Evolutionary conservation across 371 early-diverging fungal genomes (phyloP).

Genomic region (Zopfochytrium polystomum): DNA sequence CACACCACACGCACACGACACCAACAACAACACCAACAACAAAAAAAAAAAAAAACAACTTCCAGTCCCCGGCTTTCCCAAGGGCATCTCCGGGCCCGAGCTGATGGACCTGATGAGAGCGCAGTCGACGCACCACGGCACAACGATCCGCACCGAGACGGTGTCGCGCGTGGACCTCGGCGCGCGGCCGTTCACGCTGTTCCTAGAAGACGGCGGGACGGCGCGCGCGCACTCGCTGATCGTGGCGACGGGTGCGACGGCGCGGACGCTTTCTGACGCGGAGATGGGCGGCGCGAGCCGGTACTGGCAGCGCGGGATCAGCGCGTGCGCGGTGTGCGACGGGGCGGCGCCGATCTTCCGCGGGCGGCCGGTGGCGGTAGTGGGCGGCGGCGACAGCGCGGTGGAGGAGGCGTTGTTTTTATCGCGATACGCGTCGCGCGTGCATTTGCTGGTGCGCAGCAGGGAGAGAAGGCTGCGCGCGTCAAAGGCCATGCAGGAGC

Average conservation of each 20-base stretch:
- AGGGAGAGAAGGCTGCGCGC: slow-evolving; percentile 61
- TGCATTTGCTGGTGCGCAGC: slow-evolving; percentile 61
- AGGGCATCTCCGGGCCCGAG: slow-evolving; percentile 70
- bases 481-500: slow-evolving; percentile 57
- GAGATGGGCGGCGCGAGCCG: slow-evolving; percentile 57
- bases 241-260: slow-evolving; percentile 69
- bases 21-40: too few species aligned
- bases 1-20: too few species aligned
- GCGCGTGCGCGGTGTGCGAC: slow-evolving; percentile 74
- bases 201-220: slow-evolving; percentile 37
- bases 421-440: slow-evolving; percentile 60
- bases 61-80: slow-evolving; percentile 66
- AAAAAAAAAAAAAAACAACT: too few species aligned
- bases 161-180: slow-evolving; percentile 46
- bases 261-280: slow-evolving; percentile 48
- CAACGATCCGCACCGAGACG: slow-evolving; percentile 49
- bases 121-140: slow-evolving; percentile 46
- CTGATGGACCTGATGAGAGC: slow-evolving; percentile 44
- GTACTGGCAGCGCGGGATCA: slow-evolving; percentile 82
- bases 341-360: slow-evolving; percentile 96
- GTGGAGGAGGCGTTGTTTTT: slow-evolving; percentile 67
- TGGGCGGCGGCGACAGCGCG: slow-evolving; percentile 74
- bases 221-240: slow-evolving; percentile 50
- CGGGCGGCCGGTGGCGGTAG: slow-evolving; percentile 68
- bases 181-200: slow-evolving; percentile 48